Conservation (phyloP, 2,329 filamentous ascomycete genomes). For the Claviceps pazoutovae region DNA sequence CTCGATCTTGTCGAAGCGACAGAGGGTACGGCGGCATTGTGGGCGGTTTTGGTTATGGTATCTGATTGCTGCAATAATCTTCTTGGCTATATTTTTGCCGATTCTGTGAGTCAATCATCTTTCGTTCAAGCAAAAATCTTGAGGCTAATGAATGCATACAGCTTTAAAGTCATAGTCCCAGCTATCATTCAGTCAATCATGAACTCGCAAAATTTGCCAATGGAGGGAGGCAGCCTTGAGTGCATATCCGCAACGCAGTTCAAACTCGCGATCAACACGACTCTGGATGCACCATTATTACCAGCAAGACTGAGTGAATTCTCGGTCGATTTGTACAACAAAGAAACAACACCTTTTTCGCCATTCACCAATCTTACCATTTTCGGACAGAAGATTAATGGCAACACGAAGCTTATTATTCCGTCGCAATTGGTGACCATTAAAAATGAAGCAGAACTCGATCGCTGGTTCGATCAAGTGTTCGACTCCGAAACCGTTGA, state of each 20-base stretch:
- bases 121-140: not conserved
- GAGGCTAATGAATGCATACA: slow-evolving; percentile 9
- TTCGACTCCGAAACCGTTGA: slow-evolving; percentile 23
- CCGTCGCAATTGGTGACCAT: slow-evolving; percentile 22
- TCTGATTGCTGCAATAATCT: slow-evolving; percentile 23
- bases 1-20: slow-evolving; percentile 12
- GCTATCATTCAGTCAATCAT: slow-evolving; percentile 31
- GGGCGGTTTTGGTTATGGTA: slow-evolving; percentile 31
- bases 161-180: slow-evolving; percentile 32
- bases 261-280: slow-evolving; percentile 22
- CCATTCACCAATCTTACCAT: slow-evolving; percentile 12
- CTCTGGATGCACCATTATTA: slow-evolving; percentile 24
- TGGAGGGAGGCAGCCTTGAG: slow-evolving; percentile 22
- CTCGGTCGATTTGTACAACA: slow-evolving; percentile 27
- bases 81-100: slow-evolving; percentile 30
- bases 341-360: slow-evolving; percentile 12
- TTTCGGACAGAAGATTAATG: slow-evolving; percentile 15
- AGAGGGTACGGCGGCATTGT: slow-evolving; percentile 27
- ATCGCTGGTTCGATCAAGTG: slow-evolving; percentile 24
- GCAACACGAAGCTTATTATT: slow-evolving; percentile 23
- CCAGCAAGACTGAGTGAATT: slow-evolving; percentile 23
- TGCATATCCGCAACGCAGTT: slow-evolving; percentile 19
- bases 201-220: slow-evolving; percentile 24
- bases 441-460: slow-evolving; percentile 24
- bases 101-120: slow-evolving; percentile 25